Base-by-base conservation (phyloP, 805 yeast species). In the Wickerhamiella musiphila region DNA sequence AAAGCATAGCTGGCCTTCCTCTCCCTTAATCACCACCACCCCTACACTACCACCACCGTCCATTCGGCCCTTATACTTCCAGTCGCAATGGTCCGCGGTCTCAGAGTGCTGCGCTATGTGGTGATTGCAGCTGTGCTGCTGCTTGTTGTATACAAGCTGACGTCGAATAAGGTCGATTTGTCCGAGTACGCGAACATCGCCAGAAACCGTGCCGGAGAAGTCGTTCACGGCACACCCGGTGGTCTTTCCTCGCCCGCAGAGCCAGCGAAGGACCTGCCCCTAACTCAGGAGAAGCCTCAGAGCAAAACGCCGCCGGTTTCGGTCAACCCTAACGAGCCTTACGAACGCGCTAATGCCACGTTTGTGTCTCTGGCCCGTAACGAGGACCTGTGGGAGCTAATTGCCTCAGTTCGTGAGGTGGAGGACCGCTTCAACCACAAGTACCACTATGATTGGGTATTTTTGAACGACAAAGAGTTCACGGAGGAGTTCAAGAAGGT, bases 381-480 rank as follows among this genome's bases (percentile, higher is more conserved):
- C 53, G 46, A 56, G 18, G 93, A 79, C 45, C 49, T 77, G 38
- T 48, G 58, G 42, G 62, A 60, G n/a, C 57, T 78, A 31, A 40
- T 74, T 22, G 63, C 58, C 29, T 70, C 90, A 5, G 73, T 82
- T 37, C 63, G 74, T 35, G 61, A 66, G 36, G 67, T 79, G 23
- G 93, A 81, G 60, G 81, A 76, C 52, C 66, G 84, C 34, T 83
- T 83, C 60, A 83, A 86, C 58, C 52, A 56, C 31, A 60, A 72
- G 39, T 83, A 49, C 56, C 69, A 78, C 42, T 84, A 84, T 52
- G 93, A 82, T 51, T 84, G 94, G 94, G 84, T 83, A 11, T 84
- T 84, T 54, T 58, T 86, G 43, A 84, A 84, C 56, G 86, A 86
- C 51, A 73, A 66, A 35, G 73, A 67, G 15, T 84, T 82, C 53